Conservation (phyloP, 306 rosid species). For the Ormosia semicastrata region DNA sequence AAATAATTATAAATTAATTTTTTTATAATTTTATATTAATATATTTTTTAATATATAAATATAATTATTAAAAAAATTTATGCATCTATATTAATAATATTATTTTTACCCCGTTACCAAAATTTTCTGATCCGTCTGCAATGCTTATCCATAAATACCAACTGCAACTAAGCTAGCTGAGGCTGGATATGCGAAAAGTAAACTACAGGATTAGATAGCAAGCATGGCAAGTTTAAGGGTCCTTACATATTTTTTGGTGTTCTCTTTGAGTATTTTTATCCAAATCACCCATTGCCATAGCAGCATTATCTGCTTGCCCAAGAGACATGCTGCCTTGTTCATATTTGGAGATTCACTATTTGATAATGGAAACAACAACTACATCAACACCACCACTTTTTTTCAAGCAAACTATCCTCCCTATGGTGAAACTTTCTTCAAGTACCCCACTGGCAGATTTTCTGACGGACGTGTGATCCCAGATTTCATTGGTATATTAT, state of each 20-base stretch:
- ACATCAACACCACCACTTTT: constrained; percentile 33
- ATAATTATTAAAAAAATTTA: no score
- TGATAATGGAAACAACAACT: constrained; percentile 56
- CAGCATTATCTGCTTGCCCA: background rate
- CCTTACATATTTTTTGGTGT: background rate
- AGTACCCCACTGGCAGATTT: constrained; percentile 43
- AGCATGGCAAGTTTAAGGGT: background rate
- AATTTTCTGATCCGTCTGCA: no score
- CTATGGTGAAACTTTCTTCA: constrained; percentile 44
- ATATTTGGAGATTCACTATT: constrained; percentile 55
- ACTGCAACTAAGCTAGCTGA: background rate
- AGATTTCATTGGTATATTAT: constrained; percentile 37
- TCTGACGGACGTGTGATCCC: constrained; percentile 42
- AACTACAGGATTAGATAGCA: background rate
- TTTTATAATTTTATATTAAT: no score
- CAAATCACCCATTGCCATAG: background rate
- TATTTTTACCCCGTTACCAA: no score
- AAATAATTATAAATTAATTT: no score
- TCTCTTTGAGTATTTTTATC: background rate
- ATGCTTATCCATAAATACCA: background rate
- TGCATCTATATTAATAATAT: no score
- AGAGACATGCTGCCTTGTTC: constrained; percentile 31
- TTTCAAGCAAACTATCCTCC: constrained; percentile 29
- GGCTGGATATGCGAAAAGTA: background rate
- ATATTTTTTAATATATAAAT: no score